Percentiles rank a stretch among this genome's conserved stretches.
phyloP scores from a whole-genome alignment of 768 basidiomycete genomes.

The Astraeus odoratus region DNA sequence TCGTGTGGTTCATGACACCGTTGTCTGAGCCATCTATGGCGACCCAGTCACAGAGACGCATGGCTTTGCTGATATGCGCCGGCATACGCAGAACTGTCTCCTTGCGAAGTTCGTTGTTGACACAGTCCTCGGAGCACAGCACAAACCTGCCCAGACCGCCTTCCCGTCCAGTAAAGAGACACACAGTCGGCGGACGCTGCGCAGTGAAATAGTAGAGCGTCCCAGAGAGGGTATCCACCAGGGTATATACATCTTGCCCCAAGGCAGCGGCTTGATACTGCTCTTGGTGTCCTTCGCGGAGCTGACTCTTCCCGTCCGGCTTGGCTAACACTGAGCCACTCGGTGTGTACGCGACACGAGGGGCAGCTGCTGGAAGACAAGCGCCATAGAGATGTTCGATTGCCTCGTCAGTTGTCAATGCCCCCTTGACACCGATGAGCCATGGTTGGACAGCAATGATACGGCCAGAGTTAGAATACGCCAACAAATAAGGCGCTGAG shows the following conservation, averaged over 20 bases:
- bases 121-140: slow-evolving; percentile 16
- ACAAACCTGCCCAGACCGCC: slow-evolving; percentile 18
- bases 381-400: slow-evolving; percentile 11
- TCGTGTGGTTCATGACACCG: too few species aligned
- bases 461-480: slow-evolving; percentile 13
- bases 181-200: slow-evolving; percentile 13
- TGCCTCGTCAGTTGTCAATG: slow-evolving; percentile 7
- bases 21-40: too few species aligned
- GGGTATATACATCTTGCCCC: slow-evolving; percentile 8
- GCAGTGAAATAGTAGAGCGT: slow-evolving; percentile 16
- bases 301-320: not conserved
- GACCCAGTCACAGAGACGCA: slow-evolving; percentile 2
- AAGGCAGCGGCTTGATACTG: slow-evolving; percentile 1
- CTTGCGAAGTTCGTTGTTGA: slow-evolving; percentile 12
- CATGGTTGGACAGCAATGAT: slow-evolving; percentile 12
- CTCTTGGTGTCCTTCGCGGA: slow-evolving; percentile 4
- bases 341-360: slow-evolving; percentile 7
- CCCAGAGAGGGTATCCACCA: slow-evolving; percentile 11
- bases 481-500: slow-evolving; percentile 3
- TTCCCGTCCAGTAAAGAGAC: slow-evolving; percentile 15
- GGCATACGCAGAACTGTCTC: slow-evolving; percentile 18
- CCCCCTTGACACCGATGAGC: slow-evolving; percentile 17
- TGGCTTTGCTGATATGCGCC: not conserved
- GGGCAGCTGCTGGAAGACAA: slow-evolving; percentile 3
- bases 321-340: slow-evolving; percentile 12